Base-by-base conservation (phyloP, 164 flowering plant species). In the Stephania japonica region DNA sequence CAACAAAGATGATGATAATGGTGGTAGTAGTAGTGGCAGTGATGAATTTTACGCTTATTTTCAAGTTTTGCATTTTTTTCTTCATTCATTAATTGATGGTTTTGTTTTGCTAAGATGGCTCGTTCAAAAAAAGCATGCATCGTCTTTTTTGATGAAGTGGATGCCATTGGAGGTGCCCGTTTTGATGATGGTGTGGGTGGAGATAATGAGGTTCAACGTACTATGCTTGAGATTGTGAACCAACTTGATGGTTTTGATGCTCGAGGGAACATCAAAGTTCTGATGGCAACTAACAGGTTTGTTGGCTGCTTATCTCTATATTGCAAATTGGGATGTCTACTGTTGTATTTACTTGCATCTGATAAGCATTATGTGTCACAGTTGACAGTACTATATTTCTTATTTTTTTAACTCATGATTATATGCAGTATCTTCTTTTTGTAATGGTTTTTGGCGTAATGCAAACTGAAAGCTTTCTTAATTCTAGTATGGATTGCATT, bases 231-330 rank as follows among this genome's bases (percentile, higher is more conserved):
- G 81, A 95, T 95, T 79, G 98, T 93, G 73, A 90, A 93, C 78
- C 98, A 95, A 79, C 97, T 93, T 72, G 97, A 95, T 83, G 98
- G 99, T 1, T 95, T 95, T 85, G 99, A 91, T 85, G 97, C 98
- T 64, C 91, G 98, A 50, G 97, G 98, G 65, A 95, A 93, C 77
- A 93, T 95, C 74, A 90, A 95, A 79, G 99, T 95, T 70, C 83
- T 95, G 0, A 95, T 95, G 99, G 99, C 97, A 68, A 95, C 99
- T 68, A 93, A 93, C 75, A 90, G 97, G 99, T 92, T 16, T 41
- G 76, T 41, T 25, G 21, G 19, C 68, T 7, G 7, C 32, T 11
- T 24, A 9, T 72, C 25, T 16, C 32, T 65, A 32, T 32, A 4
- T 32, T 11, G 3, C 18, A 53, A 13, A 53, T 53, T 16, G 19